Percentiles rank a stretch among this genome's conserved stretches.
These are phyloP conservation scores for Pezicula neosporulosa DNA, from an alignment of 2,329 filamentous ascomycete genomes.

Conservation along the genomic window DNA sequence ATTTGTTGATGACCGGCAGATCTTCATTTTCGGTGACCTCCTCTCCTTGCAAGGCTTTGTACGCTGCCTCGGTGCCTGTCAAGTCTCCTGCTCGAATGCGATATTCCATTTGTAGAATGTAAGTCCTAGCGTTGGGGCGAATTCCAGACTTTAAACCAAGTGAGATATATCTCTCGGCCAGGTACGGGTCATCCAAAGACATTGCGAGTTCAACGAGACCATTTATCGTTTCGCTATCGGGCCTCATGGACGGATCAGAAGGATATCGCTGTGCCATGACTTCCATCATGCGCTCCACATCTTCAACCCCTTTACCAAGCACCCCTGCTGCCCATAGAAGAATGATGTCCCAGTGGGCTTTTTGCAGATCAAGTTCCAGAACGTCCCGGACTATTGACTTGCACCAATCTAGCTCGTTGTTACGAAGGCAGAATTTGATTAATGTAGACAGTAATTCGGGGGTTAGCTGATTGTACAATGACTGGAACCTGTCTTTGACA, in stretches of 20 bases:
- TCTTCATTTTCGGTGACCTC: constrained; percentile 54
- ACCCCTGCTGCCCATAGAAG: constrained; percentile 73
- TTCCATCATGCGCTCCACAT: constrained; percentile 69
- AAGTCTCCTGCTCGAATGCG: constrained; percentile 71
- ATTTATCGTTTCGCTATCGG: constrained; percentile 75
- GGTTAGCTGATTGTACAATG: constrained; percentile 23
- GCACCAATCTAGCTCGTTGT: constrained; percentile 59
- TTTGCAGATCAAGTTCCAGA: constrained; percentile 39
- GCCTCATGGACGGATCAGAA: constrained; percentile 42
- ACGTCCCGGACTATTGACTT: constrained; percentile 50
- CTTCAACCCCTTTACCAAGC: constrained; percentile 65
- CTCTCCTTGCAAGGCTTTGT: constrained; percentile 56
- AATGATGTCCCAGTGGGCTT: constrained; percentile 66
- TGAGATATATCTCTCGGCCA: constrained; percentile 70
- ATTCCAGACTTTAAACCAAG: constrained; percentile 65
- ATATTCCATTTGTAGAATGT: constrained; percentile 72
- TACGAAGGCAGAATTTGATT: constrained; percentile 58
- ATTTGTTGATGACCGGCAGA: constrained; percentile 62
- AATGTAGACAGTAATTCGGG: constrained; percentile 47
- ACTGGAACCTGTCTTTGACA: constrained; percentile 11
- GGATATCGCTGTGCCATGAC: constrained; percentile 54
- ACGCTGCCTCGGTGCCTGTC: constrained; percentile 64
- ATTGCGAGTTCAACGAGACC: constrained; percentile 69
- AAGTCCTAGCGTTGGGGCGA: constrained; percentile 64
- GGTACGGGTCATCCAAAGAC: constrained; percentile 63